Evolutionary conservation across 2,329 filamentous ascomycete genomes (phyloP), one percentile per base, ranked within the genome.

Genomic region (Fusarium domesticum): DNA sequence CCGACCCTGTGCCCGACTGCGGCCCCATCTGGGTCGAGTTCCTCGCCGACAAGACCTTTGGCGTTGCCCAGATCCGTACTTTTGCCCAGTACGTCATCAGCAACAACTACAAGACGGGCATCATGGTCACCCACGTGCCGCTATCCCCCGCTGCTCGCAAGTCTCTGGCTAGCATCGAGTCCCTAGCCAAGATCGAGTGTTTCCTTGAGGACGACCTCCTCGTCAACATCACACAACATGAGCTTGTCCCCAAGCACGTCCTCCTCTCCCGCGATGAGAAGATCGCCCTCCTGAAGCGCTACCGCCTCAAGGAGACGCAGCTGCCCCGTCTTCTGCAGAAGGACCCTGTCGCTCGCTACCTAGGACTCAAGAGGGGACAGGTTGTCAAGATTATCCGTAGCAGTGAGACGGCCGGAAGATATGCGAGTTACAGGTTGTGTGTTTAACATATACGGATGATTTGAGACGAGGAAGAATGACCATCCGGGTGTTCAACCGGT

Each of bases 381-480:
- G 91, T 98, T 3, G 93, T 98, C 62, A 98, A 98, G 81, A 98
- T 98, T 61, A 96, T 98, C 61, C 79, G 93, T 55, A 91, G 86
- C 68, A 91, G 85, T 64, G 93, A 97, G 76, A 98, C 93, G 43
- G 93, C 93, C 12, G 93, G 93, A 50, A 80, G 93, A 41, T 98
- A 98, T 71, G 93, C 93, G 37, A 96, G 89, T 80, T 98, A 98
- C 71, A 77, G 92, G 59, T 64, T 84, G 43, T 84, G 80, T 56
- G 81, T 84, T 56, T 85, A 68, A 42, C 42, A 16, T 17, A 38
- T 4, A 18, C 11, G 16, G 32, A 15, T 28, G 3, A 16, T 10
- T 28, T 10, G 33, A 18, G 12, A 20, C n/a, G 15, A 15, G 12
- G 4, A 19, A 20, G 28, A 15, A 6, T 31, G 16, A 18, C 15